phyloP scores from a whole-genome alignment of 345 rosid species.

The Balakata baccata region DNA sequence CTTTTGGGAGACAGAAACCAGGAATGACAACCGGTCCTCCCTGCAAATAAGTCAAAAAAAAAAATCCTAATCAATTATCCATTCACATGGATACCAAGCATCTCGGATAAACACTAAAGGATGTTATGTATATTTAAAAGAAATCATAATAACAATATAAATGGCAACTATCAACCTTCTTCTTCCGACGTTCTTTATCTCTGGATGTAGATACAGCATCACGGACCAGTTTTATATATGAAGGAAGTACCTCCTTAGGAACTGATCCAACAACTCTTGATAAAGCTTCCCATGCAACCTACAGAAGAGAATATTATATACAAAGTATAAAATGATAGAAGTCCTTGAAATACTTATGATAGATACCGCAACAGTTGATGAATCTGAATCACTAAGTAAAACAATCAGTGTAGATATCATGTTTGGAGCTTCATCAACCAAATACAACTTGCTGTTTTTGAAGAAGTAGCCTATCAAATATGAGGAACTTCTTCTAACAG shows the following conservation, averaged over 20 bases:
- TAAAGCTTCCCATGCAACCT: conserved; percentile 97
- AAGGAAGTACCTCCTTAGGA: conserved; percentile 88
- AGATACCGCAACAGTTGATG: conserved; percentile 74
- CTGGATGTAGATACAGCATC: conserved; percentile 92
- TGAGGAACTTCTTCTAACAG: conserved; percentile 81
- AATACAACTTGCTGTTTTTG: conserved; percentile 84
- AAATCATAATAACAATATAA: background rate
- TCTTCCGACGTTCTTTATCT: conserved; percentile 88
- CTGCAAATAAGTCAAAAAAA: conserved; percentile 45
- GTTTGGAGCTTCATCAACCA: conserved; percentile 94
- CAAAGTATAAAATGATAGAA: conserved; percentile 13
- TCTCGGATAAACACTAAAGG: background rate
- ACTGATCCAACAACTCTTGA: conserved; percentile 81
- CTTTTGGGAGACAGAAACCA: conserved; percentile 90
- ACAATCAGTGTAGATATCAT: conserved; percentile 84
- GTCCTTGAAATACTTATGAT: conserved; percentile 8
- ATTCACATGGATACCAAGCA: conserved; percentile 1
- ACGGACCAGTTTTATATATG: conserved; percentile 81
- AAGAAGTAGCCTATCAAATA: conserved; percentile 87
- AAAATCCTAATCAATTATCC: conserved; percentile 2
- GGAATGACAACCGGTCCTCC: conserved; percentile 88
- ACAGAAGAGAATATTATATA: conserved; percentile 24
- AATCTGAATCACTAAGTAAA: conserved; percentile 84
- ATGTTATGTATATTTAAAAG: background rate
- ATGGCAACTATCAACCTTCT: conserved; percentile 52